A percentile compares a stretch with the other conserved stretches of the same genome.
Conservation (phyloP, 495 filamentous ascomycete genomes). For the Penicillium nucicola region DNA sequence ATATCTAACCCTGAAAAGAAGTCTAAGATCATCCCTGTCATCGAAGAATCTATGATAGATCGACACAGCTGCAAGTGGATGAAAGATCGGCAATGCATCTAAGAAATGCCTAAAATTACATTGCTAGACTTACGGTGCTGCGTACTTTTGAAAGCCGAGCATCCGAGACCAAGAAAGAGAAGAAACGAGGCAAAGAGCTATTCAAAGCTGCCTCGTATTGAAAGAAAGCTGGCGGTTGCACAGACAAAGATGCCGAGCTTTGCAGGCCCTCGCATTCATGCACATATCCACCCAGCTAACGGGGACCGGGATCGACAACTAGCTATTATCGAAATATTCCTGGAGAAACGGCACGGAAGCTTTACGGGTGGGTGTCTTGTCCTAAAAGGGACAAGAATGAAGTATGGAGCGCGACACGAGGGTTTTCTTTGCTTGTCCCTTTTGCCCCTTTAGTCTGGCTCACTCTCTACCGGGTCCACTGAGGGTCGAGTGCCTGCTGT, state of each 20-base stretch:
- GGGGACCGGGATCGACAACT: slow-evolving; percentile 1
- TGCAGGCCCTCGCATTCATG: slow-evolving; percentile 9
- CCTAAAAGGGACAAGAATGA: slow-evolving; percentile 16
- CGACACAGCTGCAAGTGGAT: slow-evolving; percentile 8
- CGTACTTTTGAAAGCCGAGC: neutral
- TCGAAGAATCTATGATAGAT: slow-evolving; percentile 19
- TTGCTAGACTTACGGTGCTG: slow-evolving; percentile 2
- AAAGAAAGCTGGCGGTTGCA: neutral
- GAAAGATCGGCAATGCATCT: slow-evolving; percentile 10
- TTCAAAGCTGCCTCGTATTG: neutral
- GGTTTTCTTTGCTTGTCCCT: slow-evolving; percentile 9
- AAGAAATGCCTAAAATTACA: slow-evolving; percentile 1
- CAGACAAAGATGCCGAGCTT: slow-evolving; percentile 4
- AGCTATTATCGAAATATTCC: slow-evolving; percentile 7
- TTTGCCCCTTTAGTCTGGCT: slow-evolving; percentile 17
- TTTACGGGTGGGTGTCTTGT: neutral
- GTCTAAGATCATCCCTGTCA: slow-evolving; percentile 26
- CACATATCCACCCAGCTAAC: slow-evolving; percentile 14
- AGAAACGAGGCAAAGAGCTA: slow-evolving; percentile 4
- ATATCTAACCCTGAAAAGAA: slow-evolving; percentile 1
- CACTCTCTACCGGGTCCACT: slow-evolving; percentile 8
- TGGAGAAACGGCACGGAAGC: neutral
- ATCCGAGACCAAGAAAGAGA: slow-evolving; percentile 4
- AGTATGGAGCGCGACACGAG: slow-evolving; percentile 19
- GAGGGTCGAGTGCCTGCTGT: slow-evolving; percentile 8